A percentile compares a stretch with the other conserved stretches of the same genome.
These are phyloP conservation scores for Zoysia pacifica DNA, from an alignment of 176 grass and related monocot genomes.

Conservation along the genomic window DNA sequence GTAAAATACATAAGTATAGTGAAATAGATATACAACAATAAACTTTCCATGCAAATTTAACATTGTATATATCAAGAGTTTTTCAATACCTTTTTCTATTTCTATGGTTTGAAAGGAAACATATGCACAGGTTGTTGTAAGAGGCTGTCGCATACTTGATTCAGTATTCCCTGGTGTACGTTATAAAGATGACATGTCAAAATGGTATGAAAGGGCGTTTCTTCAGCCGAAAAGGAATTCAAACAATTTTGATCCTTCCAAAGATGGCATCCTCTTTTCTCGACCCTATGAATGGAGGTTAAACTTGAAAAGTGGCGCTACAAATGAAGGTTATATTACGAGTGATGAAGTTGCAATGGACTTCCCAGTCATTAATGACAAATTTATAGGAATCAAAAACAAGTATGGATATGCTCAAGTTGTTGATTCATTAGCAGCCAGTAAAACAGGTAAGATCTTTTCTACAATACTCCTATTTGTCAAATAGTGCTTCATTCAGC, in stretches of 20 bases:
- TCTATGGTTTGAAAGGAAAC: neutral
- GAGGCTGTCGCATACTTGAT: constrained; percentile 38
- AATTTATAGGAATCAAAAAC: constrained; percentile 33
- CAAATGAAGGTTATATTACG: constrained; percentile 43
- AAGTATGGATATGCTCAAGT: constrained; percentile 56
- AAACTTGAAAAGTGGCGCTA: constrained; percentile 24
- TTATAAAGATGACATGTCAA: constrained; percentile 16
- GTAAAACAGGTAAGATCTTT: constrained; percentile 26
- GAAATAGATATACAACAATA: neutral
- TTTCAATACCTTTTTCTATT: neutral
- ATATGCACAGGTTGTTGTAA: constrained; percentile 12
- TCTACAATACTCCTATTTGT: too few relatives aligned
- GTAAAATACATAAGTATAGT: neutral
- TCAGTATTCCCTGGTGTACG: constrained; percentile 32
- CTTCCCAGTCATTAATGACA: constrained; percentile 42
- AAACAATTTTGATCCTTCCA: constrained; percentile 31
- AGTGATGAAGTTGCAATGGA: constrained; percentile 48
- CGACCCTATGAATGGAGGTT: constrained; percentile 50
- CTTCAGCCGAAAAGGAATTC: constrained; percentile 33
- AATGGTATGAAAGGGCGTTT: constrained; percentile 45
- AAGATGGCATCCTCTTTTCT: constrained; percentile 50
- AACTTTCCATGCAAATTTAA: neutral
- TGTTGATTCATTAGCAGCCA: constrained; percentile 35
- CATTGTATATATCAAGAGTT: neutral
- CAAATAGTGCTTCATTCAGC: neutral